These are phyloP conservation scores for Boletus rubescentipes DNA, from an alignment of 768 basidiomycete species.

Conservation along the genomic window DNA sequence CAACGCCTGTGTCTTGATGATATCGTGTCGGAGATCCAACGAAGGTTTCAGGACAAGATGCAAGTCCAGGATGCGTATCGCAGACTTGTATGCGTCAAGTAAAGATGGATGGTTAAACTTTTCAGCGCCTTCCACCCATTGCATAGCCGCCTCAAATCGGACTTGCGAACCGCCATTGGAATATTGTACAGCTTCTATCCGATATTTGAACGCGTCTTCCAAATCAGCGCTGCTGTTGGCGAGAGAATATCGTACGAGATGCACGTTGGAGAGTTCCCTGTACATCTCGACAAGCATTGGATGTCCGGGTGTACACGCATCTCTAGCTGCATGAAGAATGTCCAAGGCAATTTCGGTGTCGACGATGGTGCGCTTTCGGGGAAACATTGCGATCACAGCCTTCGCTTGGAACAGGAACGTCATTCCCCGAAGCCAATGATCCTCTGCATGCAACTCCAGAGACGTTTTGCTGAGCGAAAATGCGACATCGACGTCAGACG, in stretches of 20 bases:
- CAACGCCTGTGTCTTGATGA: slow-evolving; percentile 11
- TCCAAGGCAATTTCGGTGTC: slow-evolving; percentile 21
- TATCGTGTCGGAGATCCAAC: slow-evolving; percentile 12
- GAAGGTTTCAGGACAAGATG: slow-evolving; percentile 19
- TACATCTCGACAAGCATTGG: slow-evolving; percentile 12
- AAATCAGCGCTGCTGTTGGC: slow-evolving; percentile 14
- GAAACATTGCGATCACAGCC: slow-evolving; percentile 12
- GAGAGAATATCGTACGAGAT: slow-evolving; percentile 10
- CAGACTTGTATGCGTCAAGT: slow-evolving; percentile 17
- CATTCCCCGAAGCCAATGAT: slow-evolving; percentile 15
- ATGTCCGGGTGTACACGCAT: slow-evolving; percentile 3
- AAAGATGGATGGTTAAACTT: slow-evolving; percentile 16
- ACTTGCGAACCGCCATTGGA: slow-evolving; percentile 16
- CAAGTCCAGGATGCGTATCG: slow-evolving; percentile 17
- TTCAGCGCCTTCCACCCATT: slow-evolving; percentile 24
- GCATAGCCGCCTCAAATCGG: slow-evolving; percentile 18
- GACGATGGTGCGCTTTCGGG: background rate
- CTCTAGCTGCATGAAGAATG: slow-evolving; percentile 14
- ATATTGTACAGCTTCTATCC: slow-evolving; percentile 17
- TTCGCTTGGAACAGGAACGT: slow-evolving; percentile 21
- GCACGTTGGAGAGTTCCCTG: slow-evolving; percentile 11
- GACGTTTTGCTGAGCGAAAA: slow-evolving; percentile 14
- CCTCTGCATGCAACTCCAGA: slow-evolving; percentile 10
- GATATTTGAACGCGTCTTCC: slow-evolving; percentile 23
- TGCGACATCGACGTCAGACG: slow-evolving; percentile 23